These are phyloP conservation scores for Fraxinus angustifolia DNA, from an alignment of 305 asterid genomes.

Conservation along the genomic window DNA sequence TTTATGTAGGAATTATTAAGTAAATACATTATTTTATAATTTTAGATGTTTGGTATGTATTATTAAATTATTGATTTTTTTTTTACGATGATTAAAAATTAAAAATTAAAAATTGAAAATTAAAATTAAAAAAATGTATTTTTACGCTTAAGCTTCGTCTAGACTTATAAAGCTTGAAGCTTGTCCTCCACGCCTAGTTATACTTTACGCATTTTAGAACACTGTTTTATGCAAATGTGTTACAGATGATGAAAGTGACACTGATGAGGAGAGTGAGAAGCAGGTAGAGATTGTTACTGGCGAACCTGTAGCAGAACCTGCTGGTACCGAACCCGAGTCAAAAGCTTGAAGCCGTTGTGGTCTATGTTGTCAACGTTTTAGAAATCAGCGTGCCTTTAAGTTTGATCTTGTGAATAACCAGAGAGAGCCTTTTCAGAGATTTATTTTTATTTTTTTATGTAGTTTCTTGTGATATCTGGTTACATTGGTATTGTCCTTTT, in stretches of 20 bases:
- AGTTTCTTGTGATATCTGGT: neutral
- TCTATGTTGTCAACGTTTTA: neutral
- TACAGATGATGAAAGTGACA: conserved; percentile 43
- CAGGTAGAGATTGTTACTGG: conserved; percentile 12
- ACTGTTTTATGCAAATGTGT: conserved; percentile 6
- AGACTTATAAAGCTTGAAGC: no score
- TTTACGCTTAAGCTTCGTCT: no score
- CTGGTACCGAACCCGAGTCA: conserved; percentile 16
- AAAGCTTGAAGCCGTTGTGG: conserved; percentile 27
- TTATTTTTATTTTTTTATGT: neutral
- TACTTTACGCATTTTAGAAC: no score
- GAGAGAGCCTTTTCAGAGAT: neutral
- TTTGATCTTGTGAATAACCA: neutral
- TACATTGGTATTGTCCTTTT: neutral
- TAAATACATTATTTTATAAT: no score
- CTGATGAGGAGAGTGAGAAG: conserved; percentile 30
- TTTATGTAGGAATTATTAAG: no score
- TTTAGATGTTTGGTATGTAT: no score
- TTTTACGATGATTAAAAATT: no score
- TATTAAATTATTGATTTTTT: no score
- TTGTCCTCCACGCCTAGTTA: no score
- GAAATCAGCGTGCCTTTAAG: neutral
- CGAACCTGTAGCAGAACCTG: conserved; percentile 16
- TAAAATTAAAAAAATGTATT: no score
- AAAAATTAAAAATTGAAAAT: no score